Evolutionary conservation across 176 grass and related monocot genomes (phyloP).

Genomic region (Oryza officinalis): DNA sequence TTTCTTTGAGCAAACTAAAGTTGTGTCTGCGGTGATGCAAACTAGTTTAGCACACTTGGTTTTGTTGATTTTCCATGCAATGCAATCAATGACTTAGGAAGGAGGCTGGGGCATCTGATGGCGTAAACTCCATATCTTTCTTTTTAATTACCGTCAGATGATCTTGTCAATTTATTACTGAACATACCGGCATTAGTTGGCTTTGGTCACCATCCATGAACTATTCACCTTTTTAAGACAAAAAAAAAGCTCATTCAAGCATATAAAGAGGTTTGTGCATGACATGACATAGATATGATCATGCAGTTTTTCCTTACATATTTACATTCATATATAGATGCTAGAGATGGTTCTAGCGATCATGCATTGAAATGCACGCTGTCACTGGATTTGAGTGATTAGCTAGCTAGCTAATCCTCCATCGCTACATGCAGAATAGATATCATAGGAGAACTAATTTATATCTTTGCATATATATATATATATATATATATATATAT

Average conservation of each 20-base stretch:
- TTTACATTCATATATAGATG: neutral
- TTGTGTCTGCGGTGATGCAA: neutral
- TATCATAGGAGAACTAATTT: conserved; percentile 20
- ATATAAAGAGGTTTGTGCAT: neutral
- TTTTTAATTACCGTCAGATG: neutral
- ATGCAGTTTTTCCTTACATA: too few species aligned
- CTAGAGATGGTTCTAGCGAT: neutral
- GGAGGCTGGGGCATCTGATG: neutral
- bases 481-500: neutral
- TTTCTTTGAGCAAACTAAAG: neutral
- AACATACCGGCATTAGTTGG: neutral
- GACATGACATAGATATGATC: too few species aligned
- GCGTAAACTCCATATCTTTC: neutral
- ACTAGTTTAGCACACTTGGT: neutral
- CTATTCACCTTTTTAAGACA: neutral
- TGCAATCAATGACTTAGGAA: conserved; percentile 1
- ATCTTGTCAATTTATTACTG: neutral
- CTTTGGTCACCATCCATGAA: neutral
- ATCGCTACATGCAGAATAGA: neutral
- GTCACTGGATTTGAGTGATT: neutral
- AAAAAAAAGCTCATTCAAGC: neutral
- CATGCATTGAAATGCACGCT: conserved; percentile 5
- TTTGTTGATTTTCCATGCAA: neutral
- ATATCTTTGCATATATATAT: neutral
- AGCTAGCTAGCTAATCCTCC: neutral